Evolutionary conservation across 257 asterid genomes (phyloP), one percentile per base, ranked within the genome.

Genomic region (Salvia miltiorrhiza): DNA sequence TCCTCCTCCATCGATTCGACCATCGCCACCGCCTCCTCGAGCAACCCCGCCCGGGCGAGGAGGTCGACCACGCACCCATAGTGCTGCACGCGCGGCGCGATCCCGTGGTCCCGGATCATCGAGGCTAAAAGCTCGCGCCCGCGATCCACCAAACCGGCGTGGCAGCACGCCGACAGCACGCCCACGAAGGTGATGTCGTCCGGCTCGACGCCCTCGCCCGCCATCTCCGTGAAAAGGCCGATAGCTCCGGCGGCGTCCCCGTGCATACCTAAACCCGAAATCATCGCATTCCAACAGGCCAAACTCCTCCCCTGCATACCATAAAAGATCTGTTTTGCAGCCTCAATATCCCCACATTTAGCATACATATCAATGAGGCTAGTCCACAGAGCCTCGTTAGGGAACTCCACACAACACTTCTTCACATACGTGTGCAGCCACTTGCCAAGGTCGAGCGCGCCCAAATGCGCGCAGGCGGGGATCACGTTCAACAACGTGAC

Each of bases 51-150:
- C 30, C 84, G 63, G 0, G 73, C 85, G 3, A 80, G 70, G 26
- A 83, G 81, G 73, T 80, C 85, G 7, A 80, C 67, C 73, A 80
- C 61, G 32, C 85, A 80, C 43, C 85, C 88, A 7, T 78, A 83
- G 28, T 83, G 88, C 63, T 80, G 80, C 53, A 83, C 17, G 16
- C 68, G 66, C 32, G 85, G 88, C 1, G 78, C 19, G 43, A 83
- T 76, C 1, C 65, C 20, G 21, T 77, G 71, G 14, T 75, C 83
- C 0, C 6, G n/a, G 53, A 50, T 32, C 88, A 83, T 83, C 11
- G 82, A 75, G 11, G 61, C 43, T 49, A 83, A 83, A 54, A 35
- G 7, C 1, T 72, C 75, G 0, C 73, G 80, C 2, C 85, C 85
- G 52, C 65, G 73, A 62, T 83, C 81, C 7, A 76, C 80, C 67